Evolutionary conservation across 345 rosid genomes (phyloP).

Genomic region (Eucalyptus tenuipes): DNA sequence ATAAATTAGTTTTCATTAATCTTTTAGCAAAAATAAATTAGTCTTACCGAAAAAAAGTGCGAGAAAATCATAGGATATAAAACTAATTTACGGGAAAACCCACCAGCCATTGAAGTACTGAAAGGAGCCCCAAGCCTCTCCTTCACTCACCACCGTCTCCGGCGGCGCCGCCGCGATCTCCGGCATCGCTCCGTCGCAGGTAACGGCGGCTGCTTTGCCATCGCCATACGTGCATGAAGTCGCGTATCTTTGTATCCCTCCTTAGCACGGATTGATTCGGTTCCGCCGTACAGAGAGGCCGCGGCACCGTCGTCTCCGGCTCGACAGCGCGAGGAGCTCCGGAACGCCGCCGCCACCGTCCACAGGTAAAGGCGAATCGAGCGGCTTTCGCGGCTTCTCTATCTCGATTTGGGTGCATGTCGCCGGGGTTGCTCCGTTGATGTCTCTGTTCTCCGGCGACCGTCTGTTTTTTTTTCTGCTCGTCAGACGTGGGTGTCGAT

Average conservation of each 20-base stretch:
- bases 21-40: neutral
- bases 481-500: neutral
- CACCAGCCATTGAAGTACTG: neutral
- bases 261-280: fast-evolving
- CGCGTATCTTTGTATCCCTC: neutral
- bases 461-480: neutral
- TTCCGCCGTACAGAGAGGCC: neutral
- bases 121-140: neutral
- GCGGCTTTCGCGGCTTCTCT: neutral
- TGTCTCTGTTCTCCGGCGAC: neutral
- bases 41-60: neutral
- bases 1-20: neutral
- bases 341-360: neutral
- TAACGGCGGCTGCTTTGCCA: neutral
- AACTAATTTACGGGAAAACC: neutral
- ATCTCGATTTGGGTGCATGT: neutral
- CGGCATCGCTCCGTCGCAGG: neutral
- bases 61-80: neutral
- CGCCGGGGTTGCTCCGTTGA: neutral
- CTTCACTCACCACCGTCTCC: neutral
- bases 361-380: neutral
- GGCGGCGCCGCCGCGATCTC: neutral
- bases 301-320: neutral
- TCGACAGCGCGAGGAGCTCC: neutral
- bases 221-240: neutral